Evolutionary conservation across 768 basidiomycete species (phyloP), one percentile per base, ranked within the genome.

Genomic region (Panellus pusillus): DNA sequence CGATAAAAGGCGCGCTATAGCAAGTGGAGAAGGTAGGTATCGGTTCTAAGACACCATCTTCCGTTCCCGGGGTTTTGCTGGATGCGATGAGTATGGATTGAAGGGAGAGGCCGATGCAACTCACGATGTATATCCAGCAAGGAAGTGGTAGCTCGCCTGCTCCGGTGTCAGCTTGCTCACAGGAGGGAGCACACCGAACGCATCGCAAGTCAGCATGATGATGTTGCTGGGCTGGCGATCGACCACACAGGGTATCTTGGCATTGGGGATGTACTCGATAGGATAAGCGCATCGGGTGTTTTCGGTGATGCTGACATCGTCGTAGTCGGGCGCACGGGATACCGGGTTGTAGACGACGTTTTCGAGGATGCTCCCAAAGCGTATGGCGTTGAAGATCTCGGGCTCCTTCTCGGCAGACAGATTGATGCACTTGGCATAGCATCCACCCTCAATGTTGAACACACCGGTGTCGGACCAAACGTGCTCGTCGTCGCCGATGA

Each of bases 241-340:
- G 64, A 93, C 90, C 39, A 84, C 63, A 74, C 96, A 98, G 24
- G 96, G 96, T 64, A 98, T 91, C 71, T 90, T 82, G 54, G 96
- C 95, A 68, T 97, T 95, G 57, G 91, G 86, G 62, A 99, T 98
- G 77, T 77, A 92, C 68, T 99, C 96, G 71, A 99, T 99, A 9
- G 97, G 96, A 75, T 99, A 98, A 24, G 96, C 95, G 72, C 97
- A 99, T 44, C 97, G 93, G 20, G 97, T 99, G 79, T 99, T 99
- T 75, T 99, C 97, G 11, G 97, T 99, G 73, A 98, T 98, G 70
- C 86, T 79, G 62, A 93, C 79, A 67, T 98, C 97, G 70, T 98
- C 91, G 74, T 98, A 99, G 74, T 99, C 95, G 45, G 97, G 89
- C 19, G 74, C 66, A 55, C 97, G 91, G 58, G 85, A 77, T 28